phyloP scores from a whole-genome alignment of 1,284 basidiomycete genomes.

The Butyriboletus appendiculatus region DNA sequence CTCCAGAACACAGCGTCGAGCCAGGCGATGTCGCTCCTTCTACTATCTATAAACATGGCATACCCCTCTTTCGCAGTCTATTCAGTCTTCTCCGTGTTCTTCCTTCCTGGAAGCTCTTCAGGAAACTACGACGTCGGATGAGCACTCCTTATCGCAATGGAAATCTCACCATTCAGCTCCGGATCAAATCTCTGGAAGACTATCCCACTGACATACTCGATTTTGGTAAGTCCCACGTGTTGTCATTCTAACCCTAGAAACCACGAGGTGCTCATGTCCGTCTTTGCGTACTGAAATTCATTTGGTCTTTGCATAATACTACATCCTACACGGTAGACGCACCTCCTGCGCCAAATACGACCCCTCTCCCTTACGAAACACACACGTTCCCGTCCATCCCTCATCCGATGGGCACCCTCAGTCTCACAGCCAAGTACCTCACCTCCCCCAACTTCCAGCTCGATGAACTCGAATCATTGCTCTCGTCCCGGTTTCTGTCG shows the following conservation, averaged over 20 bases:
- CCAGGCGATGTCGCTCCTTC: slow-evolving; percentile 61
- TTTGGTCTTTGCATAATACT: slow-evolving; percentile 6
- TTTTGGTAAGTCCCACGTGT: slow-evolving; percentile 38
- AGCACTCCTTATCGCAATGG: slow-evolving; percentile 43
- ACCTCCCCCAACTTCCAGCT: slow-evolving; percentile 65
- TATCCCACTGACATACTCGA: slow-evolving; percentile 37
- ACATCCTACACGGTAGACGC: slow-evolving; percentile 34
- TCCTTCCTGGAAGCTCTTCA: slow-evolving; percentile 71
- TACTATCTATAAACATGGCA: slow-evolving; percentile 80
- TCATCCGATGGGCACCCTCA: slow-evolving; percentile 66
- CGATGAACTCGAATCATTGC: slow-evolving; percentile 70
- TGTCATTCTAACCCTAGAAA: slow-evolving; percentile 21
- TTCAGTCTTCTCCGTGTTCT: slow-evolving; percentile 70
- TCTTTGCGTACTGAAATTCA: slow-evolving; percentile 12
- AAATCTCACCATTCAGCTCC: slow-evolving; percentile 54
- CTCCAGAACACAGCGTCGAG: slow-evolving; percentile 29
- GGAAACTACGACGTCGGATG: slow-evolving; percentile 53
- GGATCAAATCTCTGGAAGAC: slow-evolving; percentile 43
- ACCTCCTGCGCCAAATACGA: slow-evolving; percentile 41
- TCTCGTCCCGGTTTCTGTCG: slow-evolving; percentile 71
- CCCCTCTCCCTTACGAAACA: slow-evolving; percentile 49
- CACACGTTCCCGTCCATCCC: slow-evolving; percentile 64
- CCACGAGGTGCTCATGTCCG: slow-evolving; percentile 36
- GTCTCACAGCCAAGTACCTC: slow-evolving; percentile 63
- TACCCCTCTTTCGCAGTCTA: slow-evolving; percentile 74